These are phyloP conservation scores for Podospora fimiseda DNA, from an alignment of 495 filamentous ascomycete genomes.

Conservation along the genomic window DNA sequence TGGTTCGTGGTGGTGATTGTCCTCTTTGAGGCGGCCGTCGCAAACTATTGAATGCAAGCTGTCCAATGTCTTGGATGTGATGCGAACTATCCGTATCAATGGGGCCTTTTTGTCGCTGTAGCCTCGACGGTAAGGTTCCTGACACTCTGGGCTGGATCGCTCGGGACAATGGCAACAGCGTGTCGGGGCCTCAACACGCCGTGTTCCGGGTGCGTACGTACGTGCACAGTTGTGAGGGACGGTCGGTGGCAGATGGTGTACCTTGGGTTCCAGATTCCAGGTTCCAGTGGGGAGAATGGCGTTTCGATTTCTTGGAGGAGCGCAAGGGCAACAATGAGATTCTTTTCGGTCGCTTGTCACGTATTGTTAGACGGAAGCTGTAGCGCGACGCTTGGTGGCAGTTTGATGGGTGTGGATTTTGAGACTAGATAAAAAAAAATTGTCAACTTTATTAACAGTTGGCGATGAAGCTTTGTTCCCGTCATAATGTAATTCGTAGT, in stretches of 20 bases:
- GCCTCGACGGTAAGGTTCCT: constrained; percentile 7
- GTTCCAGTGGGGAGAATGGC: too few relatives aligned
- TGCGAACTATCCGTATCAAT: background rate
- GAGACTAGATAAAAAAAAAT: background rate
- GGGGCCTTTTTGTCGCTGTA: constrained; percentile 1
- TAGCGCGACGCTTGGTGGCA: background rate
- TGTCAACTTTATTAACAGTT: background rate
- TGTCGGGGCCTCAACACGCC: constrained; percentile 1
- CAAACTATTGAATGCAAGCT: background rate
- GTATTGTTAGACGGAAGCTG: background rate
- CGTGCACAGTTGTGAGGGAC: too few relatives aligned
- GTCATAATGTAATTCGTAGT: constrained; percentile 1
- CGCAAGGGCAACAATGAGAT: background rate
- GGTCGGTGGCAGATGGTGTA: too few relatives aligned
- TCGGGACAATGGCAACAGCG: constrained; percentile 5
- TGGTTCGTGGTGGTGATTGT: background rate
- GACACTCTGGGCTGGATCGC: background rate
- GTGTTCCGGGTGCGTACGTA: too few relatives aligned
- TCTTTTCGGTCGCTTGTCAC: background rate
- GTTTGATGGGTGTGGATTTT: background rate
- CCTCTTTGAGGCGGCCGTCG: background rate
- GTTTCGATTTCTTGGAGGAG: too few relatives aligned
- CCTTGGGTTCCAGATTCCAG: too few relatives aligned
- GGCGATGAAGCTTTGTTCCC: constrained; percentile 1
- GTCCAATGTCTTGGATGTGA: background rate